Evolutionary conservation across 768 basidiomycete genomes (phyloP).

Genomic region (Suillus subaureus): DNA sequence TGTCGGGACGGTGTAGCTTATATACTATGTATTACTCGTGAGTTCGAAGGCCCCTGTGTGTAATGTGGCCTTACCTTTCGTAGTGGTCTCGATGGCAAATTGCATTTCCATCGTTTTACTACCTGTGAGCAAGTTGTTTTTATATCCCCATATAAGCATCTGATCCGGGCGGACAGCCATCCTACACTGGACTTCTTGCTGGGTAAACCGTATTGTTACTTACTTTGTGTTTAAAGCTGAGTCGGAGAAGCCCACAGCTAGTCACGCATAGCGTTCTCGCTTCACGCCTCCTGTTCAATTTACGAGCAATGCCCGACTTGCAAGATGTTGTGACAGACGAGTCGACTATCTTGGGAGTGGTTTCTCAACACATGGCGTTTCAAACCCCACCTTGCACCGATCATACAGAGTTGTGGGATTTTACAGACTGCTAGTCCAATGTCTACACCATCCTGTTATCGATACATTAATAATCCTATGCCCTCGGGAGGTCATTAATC

Average conservation of each 20-base stretch:
- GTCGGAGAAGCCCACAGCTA: neutral
- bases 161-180: neutral
- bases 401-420: neutral
- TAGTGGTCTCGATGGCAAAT: conserved; percentile 1
- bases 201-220: neutral
- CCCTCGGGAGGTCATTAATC: neutral
- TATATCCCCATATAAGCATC: neutral
- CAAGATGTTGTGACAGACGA: neutral
- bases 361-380: neutral
- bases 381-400: neutral
- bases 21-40: conserved; percentile 1
- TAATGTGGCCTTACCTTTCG: neutral
- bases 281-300: conserved; percentile 1
- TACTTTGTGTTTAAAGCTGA: neutral
- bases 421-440: neutral
- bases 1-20: neutral
- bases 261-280: conserved; percentile 2
- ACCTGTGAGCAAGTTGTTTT: neutral
- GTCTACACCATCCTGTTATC: neutral
- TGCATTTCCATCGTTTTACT: neutral
- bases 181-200: neutral
- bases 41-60: neutral
- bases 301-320: neutral
- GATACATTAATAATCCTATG: neutral
- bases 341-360: neutral